Evolutionary conservation across 805 yeast species (phyloP).

Genomic region (Candida cerambycidarum): DNA sequence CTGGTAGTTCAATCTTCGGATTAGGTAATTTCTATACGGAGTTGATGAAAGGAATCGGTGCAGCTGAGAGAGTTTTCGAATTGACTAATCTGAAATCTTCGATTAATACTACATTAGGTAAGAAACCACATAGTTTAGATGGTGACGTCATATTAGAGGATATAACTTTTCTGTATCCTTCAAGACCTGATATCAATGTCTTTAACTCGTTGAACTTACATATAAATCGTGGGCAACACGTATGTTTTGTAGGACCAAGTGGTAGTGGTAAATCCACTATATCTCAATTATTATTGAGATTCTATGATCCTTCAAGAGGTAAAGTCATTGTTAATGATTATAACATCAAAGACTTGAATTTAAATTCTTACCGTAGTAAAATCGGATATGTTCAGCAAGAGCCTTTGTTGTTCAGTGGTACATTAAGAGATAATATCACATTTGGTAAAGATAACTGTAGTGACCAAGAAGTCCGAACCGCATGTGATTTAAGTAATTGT

Average conservation of each 20-base stretch:
- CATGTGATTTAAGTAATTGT: slow-evolving; percentile 73
- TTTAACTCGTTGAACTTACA: slow-evolving; percentile 56
- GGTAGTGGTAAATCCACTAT: slow-evolving; percentile 96
- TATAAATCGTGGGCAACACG: slow-evolving; percentile 78
- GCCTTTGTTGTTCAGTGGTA: slow-evolving; percentile 84
- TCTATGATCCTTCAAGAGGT: slow-evolving; percentile 78
- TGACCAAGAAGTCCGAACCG: slow-evolving; percentile 58
- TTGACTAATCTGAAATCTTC: slow-evolving; percentile 73
- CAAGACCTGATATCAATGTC: slow-evolving; percentile 69
- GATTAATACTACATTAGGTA: slow-evolving; percentile 68
- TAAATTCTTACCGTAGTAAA: slow-evolving; percentile 69
- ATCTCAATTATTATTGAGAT: slow-evolving; percentile 72
- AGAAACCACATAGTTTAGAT: slow-evolving; percentile 38
- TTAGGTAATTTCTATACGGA: slow-evolving; percentile 89
- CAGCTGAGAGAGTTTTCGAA: slow-evolving; percentile 89
- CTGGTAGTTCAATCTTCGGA: slow-evolving; percentile 92
- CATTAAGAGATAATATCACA: slow-evolving; percentile 76
- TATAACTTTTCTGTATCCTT: slow-evolving; percentile 77
- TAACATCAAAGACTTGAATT: slow-evolving; percentile 60
- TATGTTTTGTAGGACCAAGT: slow-evolving; percentile 95
- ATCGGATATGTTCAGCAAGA: slow-evolving; percentile 94
- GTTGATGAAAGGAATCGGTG: slow-evolving; percentile 96
- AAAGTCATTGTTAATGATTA: slow-evolving; percentile 62
- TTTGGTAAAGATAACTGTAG: slow-evolving; percentile 69
- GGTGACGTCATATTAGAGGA: slow-evolving; percentile 63